Evolutionary conservation across 129 eudicot genomes (phyloP), one percentile per base, ranked within the genome.

Genomic region (Ambrosia trifida): DNA sequence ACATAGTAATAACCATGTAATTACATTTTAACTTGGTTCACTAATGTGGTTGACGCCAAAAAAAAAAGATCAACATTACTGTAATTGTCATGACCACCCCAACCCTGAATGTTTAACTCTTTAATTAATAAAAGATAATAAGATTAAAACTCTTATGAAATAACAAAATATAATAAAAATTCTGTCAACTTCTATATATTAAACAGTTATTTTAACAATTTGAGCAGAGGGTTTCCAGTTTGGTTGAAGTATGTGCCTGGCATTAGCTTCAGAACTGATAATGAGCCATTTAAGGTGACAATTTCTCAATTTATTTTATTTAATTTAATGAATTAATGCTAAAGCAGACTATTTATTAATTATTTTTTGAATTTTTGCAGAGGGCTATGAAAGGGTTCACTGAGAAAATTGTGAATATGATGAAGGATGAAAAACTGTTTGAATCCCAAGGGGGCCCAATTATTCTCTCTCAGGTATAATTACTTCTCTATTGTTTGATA

Each of bases 381-480:
- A 78, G 41, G 78, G 86, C 89, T n/a, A 90, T 90, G 97, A 64
- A 79, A 75, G 77, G 86, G 46, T 90, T 87, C 69, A 83, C 95
- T 20, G 89, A 83, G 76, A 90, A 83, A 80, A 85, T 90, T 77
- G 91, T 90, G 68, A 78, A 73, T 30, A 65, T 90, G 75, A 83
- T 90, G 89, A 90, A 87, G 85, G 69, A 85, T 73, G 89, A 90
- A 60, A 83, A 78, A 6, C 35, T 90, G 52, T 90, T 67, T 44
- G 97, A 87, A 85, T 79, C 91, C 36, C 97, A 90, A 85, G 97
- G 97, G 20, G 97, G 97, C 56, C 95, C 97, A 52, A 90, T 90
- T 74, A 85, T 90, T 33, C 87, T 90, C 67, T 87, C 95, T 32
- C 97, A 90, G 97, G 97, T 90, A 36, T 44, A 43, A 64, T 45